These are phyloP conservation scores for Stemphylium vesicarium DNA, from an alignment of 2,329 filamentous ascomycete species.

Conservation along the genomic window DNA sequence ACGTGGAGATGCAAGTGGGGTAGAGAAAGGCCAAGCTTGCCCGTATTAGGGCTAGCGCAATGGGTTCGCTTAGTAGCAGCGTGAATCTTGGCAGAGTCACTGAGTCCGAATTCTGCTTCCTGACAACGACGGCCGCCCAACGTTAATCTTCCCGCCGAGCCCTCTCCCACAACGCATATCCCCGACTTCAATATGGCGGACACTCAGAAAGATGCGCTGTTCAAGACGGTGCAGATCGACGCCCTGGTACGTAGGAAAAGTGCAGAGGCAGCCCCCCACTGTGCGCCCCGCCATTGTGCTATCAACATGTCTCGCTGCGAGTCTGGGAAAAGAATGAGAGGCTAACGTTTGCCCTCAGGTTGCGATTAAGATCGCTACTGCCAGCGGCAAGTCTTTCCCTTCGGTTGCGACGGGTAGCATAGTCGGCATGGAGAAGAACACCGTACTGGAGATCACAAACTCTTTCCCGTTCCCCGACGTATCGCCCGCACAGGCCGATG, in stretches of 20 bases:
- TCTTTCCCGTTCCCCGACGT: conserved; percentile 89
- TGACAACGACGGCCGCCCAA: conserved; percentile 28
- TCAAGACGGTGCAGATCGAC: conserved; percentile 92
- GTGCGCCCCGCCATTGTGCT: conserved; percentile 36
- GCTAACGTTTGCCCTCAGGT: conserved; percentile 63
- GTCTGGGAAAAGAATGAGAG: neutral
- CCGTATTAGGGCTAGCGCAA: conserved; percentile 15
- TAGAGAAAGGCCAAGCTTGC: conserved; percentile 1
- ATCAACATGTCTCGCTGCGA: conserved; percentile 3
- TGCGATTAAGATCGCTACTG: conserved; percentile 98
- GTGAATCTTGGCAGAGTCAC: conserved; percentile 31
- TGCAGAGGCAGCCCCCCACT: conserved; percentile 42
- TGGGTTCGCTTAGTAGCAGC: conserved; percentile 18
- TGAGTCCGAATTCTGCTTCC: conserved; percentile 24
- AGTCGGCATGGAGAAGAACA: conserved; percentile 88
- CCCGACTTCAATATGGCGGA: conserved; percentile 45
- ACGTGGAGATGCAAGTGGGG: neutral
- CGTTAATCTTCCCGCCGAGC: conserved; percentile 22
- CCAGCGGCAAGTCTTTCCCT: conserved; percentile 86
- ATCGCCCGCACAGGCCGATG: conserved; percentile 67
- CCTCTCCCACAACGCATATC: conserved; percentile 12
- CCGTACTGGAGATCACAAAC: conserved; percentile 89
- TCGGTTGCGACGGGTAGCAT: conserved; percentile 88
- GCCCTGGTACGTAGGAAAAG: conserved; percentile 73
- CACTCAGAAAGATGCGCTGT: conserved; percentile 56